Evolutionary conservation across 805 yeast species (phyloP).

Genomic region (Yarrowia sp.): DNA sequence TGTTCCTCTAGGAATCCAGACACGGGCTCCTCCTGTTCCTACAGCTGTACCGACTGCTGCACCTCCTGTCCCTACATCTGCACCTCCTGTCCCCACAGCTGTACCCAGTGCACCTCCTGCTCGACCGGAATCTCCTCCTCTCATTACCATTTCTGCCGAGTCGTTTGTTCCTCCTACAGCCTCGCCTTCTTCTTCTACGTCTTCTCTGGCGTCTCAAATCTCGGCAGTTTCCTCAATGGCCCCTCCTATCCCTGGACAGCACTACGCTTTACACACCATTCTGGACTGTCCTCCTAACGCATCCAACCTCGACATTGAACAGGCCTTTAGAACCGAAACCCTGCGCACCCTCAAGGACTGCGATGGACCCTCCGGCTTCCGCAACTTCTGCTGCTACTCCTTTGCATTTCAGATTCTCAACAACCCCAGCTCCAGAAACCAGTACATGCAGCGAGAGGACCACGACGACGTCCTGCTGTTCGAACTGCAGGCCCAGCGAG

Average conservation of each 20-base stretch:
- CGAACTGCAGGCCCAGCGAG: not conserved
- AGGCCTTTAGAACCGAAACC: not conserved
- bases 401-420: conserved; percentile 17
- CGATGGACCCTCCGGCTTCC: not conserved
- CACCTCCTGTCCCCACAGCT: not conserved
- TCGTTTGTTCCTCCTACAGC: not conserved
- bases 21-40: not conserved
- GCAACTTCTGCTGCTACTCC: conserved; percentile 12
- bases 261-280: not conserved
- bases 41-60: not conserved
- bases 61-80: not conserved
- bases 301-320: conserved; percentile 5
- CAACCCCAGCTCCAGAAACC: conserved; percentile 9
- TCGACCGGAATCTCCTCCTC: not conserved
- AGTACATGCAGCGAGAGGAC: conserved; percentile 11
- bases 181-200: not conserved
- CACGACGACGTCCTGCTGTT: conserved; percentile 5
- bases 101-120: no score
- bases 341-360: not conserved
- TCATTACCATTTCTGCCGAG: not conserved
- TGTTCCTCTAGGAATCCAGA: not conserved
- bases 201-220: not conserved
- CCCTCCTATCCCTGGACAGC: not conserved
- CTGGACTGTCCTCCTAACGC: not conserved
- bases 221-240: not conserved